These are phyloP conservation scores for Saccharomycopsis lassenensis DNA, from an alignment of 805 yeast genomes.

Conservation along the genomic window DNA sequence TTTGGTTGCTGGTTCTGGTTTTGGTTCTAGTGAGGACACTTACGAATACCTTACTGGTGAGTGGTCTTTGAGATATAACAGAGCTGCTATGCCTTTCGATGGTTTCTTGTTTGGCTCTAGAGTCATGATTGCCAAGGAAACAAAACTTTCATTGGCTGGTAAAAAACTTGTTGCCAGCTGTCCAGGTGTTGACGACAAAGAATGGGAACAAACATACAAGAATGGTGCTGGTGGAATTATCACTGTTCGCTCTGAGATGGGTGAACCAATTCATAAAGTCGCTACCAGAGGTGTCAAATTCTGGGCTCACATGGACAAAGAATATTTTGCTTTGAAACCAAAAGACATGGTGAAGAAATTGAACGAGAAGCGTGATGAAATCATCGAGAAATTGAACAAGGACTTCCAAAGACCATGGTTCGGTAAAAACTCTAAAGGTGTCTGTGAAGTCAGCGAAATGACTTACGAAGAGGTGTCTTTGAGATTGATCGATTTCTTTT, in stretches of 20 bases:
- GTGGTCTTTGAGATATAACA: conserved; percentile 81
- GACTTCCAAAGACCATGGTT: conserved; percentile 99
- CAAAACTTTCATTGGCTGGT: conserved; percentile 87
- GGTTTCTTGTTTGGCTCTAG: conserved; percentile 95
- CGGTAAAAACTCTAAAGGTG: conserved; percentile 64
- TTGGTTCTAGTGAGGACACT: conserved; percentile 94
- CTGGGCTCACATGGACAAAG: conserved; percentile 96
- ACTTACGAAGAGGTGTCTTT: conserved; percentile 85
- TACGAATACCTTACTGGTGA: conserved; percentile 96
- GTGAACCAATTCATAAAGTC: conserved; percentile 97
- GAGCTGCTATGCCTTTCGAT: conserved; percentile 98
- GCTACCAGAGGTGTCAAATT: conserved; percentile 96
- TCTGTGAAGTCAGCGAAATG: conserved; percentile 89
- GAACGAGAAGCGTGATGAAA: conserved; percentile 73
- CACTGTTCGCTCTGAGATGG: conserved; percentile 98
- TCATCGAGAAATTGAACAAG: conserved; percentile 75
- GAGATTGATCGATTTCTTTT: conserved; percentile 83
- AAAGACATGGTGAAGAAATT: conserved; percentile 74
- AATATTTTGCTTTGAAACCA: conserved; percentile 86
- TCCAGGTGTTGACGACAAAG: conserved; percentile 74
- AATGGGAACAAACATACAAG: conserved; percentile 94
- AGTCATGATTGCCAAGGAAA: conserved; percentile 96
- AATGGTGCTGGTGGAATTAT: conserved; percentile 94
- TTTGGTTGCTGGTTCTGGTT: conserved; percentile 95
- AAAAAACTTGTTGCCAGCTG: conserved; percentile 85